Conservation (phyloP, 352 stramenopile species). For the Globisporangium parvum region DNA sequence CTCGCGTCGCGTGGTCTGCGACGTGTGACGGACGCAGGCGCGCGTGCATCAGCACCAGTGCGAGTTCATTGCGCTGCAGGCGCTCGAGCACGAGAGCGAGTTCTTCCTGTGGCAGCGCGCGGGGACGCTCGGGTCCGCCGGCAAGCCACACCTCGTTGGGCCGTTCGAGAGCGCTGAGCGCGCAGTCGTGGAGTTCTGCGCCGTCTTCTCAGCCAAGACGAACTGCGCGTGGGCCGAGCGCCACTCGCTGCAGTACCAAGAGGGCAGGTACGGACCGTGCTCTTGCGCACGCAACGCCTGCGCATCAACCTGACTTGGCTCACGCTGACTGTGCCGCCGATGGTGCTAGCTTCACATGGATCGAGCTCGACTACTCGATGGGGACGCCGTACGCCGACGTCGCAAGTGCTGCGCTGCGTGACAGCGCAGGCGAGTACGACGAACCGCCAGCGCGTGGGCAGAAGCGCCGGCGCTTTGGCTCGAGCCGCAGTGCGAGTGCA, state of each 20-base stretch:
- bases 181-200: constrained; percentile 39
- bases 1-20: background rate
- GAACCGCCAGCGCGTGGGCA: constrained; percentile 13
- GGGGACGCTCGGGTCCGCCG: constrained; percentile 34
- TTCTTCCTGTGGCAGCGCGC: constrained; percentile 55
- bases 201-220: constrained; percentile 43
- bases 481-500: background rate
- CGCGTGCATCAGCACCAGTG: constrained; percentile 54
- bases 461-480: constrained; percentile 9
- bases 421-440: constrained; percentile 18
- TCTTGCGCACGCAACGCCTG: too few species aligned
- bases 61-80: constrained; percentile 64
- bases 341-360: constrained; percentile 52
- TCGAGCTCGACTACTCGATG: constrained; percentile 55
- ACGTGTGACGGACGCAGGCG: constrained; percentile 25
- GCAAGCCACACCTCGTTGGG: constrained; percentile 37
- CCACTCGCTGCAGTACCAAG: constrained; percentile 38
- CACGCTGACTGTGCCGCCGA: background rate
- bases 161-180: constrained; percentile 31
- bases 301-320: constrained; percentile 1
- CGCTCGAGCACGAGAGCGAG: constrained; percentile 32
- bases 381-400: constrained; percentile 37
- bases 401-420: constrained; percentile 27
- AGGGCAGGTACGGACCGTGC: constrained; percentile 24
- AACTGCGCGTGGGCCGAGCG: constrained; percentile 50